Evolutionary conservation across 2,329 filamentous ascomycete species (phyloP), one percentile per base, ranked within the genome.

Genomic region (Orbilia brochopaga): DNA sequence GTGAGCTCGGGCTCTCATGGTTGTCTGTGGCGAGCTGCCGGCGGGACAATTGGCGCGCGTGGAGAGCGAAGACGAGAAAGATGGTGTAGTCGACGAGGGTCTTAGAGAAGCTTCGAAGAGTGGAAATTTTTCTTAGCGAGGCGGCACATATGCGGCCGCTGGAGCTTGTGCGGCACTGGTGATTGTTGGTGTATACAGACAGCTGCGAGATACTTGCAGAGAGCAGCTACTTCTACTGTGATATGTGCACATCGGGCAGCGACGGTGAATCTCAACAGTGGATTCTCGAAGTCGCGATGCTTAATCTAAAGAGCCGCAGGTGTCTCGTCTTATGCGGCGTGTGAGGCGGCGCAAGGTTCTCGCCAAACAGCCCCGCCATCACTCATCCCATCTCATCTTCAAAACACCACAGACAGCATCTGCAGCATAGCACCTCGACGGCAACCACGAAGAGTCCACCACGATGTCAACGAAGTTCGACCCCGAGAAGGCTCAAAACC

Each of bases 1-100:
- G 13, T 66, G 58, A 30, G 62, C 63, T 65, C 62, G 56, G 30
- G 69, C 69, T 56, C 54, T 73, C 69, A 73, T 73, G 11, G 37
- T 67, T 13, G 53, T 13, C 30, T 46, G 8, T 54, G 51, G 52
- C 15, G 23, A 11, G 46, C 27, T 55, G 50, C 50, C 51, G 23
- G 52, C 32, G 21, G 53, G 30, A 35, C 27, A 50, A 72, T 48
- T 56, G 50, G 55, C 21, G 65, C 35, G 51, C 19, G 19, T 48
- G 30, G 27, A 51, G 32, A 30, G 32, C 4, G 42, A 37, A 46
- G 32, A 52, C 42, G 13, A 32, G 10, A 42, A 37, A 46, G 32
- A 52, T 32, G 13, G 23, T 35, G 27, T 53, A 2, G 55, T 48
- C 65, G 59, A 32, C 35, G 37, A 56, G 35, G 17, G 27, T 13